Conservation (phyloP, 768 basidiomycete species). For the Saitozyma podzolica region DNA sequence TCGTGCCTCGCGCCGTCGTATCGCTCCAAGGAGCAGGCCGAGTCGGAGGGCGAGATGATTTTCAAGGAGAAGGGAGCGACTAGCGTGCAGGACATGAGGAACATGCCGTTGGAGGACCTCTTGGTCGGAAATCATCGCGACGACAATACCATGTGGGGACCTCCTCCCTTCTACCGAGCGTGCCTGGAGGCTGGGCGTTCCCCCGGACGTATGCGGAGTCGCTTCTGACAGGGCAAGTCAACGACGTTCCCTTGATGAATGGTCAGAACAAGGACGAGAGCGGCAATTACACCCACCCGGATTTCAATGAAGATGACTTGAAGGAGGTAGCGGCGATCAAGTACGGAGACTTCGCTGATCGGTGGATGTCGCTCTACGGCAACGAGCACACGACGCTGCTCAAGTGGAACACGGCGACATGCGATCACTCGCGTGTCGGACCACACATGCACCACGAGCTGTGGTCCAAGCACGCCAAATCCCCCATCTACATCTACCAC, state of each 20-base stretch:
- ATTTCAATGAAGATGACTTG: conserved; percentile 55
- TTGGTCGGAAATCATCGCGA: neutral
- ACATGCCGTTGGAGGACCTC: neutral
- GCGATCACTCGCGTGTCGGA: conserved; percentile 57
- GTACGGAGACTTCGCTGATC: conserved; percentile 53
- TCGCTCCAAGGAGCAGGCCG: conserved; percentile 58
- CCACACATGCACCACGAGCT: conserved; percentile 58
- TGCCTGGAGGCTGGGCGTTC: neutral
- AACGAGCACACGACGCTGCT: conserved; percentile 52
- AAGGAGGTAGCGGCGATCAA: conserved; percentile 25
- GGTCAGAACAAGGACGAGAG: conserved; percentile 2
- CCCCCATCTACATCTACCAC: conserved; percentile 57
- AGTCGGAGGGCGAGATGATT: conserved; percentile 59
- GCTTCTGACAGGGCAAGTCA: neutral
- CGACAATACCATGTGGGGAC: neutral
- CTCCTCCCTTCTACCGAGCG: conserved; percentile 1
- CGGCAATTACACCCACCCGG: conserved; percentile 14
- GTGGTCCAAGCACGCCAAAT: conserved; percentile 56
- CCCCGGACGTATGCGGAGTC: neutral
- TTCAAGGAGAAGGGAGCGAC: conserved; percentile 50
- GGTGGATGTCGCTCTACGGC: conserved; percentile 39
- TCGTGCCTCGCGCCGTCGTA: conserved; percentile 24
- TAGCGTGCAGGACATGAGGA: conserved; percentile 53
- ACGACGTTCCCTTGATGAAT: neutral
- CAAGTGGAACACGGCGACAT: conserved; percentile 58